Conservation (phyloP, 148 eudicot genomes). For the Nepenthes gracilis region DNA sequence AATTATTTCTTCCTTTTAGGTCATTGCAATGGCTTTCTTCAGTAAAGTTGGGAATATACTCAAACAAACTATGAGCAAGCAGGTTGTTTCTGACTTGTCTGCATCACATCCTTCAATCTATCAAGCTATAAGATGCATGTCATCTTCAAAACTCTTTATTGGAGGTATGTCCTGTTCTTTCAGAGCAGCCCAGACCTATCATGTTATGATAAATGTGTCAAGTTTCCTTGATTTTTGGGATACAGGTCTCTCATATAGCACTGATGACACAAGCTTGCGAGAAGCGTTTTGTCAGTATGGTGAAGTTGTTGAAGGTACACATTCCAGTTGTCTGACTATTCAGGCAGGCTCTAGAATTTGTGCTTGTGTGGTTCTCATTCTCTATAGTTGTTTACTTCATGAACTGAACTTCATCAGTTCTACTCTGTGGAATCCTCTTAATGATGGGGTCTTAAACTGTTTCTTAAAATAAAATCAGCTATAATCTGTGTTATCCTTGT, state of each 20-base stretch:
- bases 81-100: slow-evolving; percentile 7
- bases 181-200: too few species aligned
- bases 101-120: slow-evolving; percentile 10
- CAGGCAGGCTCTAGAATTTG: too few species aligned
- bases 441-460: too few species aligned
- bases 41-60: slow-evolving; percentile 28
- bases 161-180: slow-evolving; percentile 27
- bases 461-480: too few species aligned
- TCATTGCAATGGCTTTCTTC: slow-evolving; percentile 23
- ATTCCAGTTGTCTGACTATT: neutral
- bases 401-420: too few species aligned
- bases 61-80: slow-evolving; percentile 17
- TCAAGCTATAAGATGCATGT: slow-evolving; percentile 36
- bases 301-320: slow-evolving; percentile 35
- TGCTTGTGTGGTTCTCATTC: too few species aligned
- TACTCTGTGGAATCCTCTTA: too few species aligned
- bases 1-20: neutral
- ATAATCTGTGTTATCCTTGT: too few species aligned
- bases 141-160: slow-evolving; percentile 42
- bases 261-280: slow-evolving; percentile 30
- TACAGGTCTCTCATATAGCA: slow-evolving; percentile 24
- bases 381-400: too few species aligned
- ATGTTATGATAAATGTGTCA: too few species aligned
- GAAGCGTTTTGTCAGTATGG: slow-evolving; percentile 38
- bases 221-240: neutral